Evolutionary conservation across 441 rosid species (phyloP).

Genomic region (Syzygium malaccense): DNA sequence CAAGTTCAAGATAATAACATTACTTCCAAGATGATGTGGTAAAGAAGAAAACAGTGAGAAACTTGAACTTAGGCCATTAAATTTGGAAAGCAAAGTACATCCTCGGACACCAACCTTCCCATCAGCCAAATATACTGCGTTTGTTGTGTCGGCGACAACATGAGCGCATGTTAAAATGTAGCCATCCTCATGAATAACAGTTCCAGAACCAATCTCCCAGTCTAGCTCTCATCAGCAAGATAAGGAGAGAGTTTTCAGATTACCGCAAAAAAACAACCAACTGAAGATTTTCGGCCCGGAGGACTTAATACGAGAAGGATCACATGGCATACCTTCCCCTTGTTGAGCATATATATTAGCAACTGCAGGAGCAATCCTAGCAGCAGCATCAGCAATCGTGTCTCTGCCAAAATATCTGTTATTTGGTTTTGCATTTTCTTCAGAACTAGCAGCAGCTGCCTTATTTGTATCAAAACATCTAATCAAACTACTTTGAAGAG

Average conservation of each 20-base stretch:
- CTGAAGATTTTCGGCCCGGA: not conserved
- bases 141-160: not conserved
- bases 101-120: not conserved
- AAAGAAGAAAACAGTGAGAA: not conserved
- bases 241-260: not conserved
- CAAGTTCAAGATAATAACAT: not conserved
- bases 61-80: not conserved
- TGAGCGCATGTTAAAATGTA: not conserved
- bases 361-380: not conserved
- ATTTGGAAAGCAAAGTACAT: not conserved
- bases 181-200: not conserved
- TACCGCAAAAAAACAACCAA: not conserved
- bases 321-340: not conserved
- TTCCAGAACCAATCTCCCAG: not conserved
- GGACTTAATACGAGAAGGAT: accelerated
- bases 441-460: not conserved
- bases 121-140: accelerated
- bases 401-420: not conserved
- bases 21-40: not conserved
- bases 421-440: not conserved
- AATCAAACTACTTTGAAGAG: not conserved
- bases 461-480: not conserved
- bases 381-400: not conserved
- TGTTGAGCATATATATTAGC: not conserved
- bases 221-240: not conserved